Evolutionary conservation across 2,329 filamentous ascomycete species (phyloP).

Genomic region (Claviceps pazoutovae): DNA sequence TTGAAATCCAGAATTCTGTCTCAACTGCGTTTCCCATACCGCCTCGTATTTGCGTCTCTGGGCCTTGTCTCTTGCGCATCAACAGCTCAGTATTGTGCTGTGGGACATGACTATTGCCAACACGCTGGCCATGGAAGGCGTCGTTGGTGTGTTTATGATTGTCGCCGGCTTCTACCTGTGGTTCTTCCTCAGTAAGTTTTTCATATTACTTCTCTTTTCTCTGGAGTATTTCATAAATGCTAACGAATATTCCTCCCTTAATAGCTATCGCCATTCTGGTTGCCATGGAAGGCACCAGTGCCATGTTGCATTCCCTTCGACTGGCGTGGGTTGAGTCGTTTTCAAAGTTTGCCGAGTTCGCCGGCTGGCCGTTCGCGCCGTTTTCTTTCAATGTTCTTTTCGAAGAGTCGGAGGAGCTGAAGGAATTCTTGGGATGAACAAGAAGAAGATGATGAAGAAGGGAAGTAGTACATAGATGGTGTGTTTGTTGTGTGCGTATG

Average conservation of each 20-base stretch:
- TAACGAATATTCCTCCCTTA: slow-evolving; percentile 10
- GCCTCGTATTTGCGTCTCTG: slow-evolving; percentile 97
- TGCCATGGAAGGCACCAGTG: slow-evolving; percentile 90
- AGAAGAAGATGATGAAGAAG: too few species aligned
- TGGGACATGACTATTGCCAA: slow-evolving; percentile 90
- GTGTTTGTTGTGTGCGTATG: background rate
- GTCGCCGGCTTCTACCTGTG: slow-evolving; percentile 76
- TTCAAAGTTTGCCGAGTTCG: slow-evolving; percentile 92
- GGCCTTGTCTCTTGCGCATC: slow-evolving; percentile 92
- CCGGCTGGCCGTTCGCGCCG: slow-evolving; percentile 72
- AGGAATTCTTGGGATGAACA: slow-evolving; percentile 36
- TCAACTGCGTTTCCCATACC: slow-evolving; percentile 98
- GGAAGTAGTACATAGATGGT: background rate
- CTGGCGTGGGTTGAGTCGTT: slow-evolving; percentile 96
- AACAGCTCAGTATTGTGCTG: slow-evolving; percentile 89
- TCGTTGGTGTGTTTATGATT: slow-evolving; percentile 62
- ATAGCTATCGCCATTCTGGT: slow-evolving; percentile 51
- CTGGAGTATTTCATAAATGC: slow-evolving; percentile 1
- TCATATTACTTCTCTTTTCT: background rate
- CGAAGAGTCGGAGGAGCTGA: slow-evolving; percentile 62
- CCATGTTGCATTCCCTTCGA: slow-evolving; percentile 85
- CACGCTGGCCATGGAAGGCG: slow-evolving; percentile 53
- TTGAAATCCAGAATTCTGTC: slow-evolving; percentile 64
- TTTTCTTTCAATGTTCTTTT: slow-evolving; percentile 77
- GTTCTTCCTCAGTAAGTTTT: slow-evolving; percentile 60